Evolutionary conservation across 2,329 filamentous ascomycete species (phyloP).

Genomic region (Cercospora sp.): DNA sequence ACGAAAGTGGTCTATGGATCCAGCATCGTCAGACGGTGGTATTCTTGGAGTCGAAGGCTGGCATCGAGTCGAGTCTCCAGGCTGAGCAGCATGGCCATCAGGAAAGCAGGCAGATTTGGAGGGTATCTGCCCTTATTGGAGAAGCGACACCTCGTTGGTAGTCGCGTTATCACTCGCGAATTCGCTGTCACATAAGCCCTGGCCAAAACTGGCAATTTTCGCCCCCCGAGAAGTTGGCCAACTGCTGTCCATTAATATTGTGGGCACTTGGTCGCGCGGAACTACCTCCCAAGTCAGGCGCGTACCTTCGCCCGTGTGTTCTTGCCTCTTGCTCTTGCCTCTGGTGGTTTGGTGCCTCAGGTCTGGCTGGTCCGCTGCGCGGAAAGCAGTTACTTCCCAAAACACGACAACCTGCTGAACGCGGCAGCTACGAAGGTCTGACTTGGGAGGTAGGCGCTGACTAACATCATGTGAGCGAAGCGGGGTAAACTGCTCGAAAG

Average conservation of each 20-base stretch:
- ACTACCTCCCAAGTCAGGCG: too few relatives aligned
- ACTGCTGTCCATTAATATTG: background rate
- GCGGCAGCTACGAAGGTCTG: too few relatives aligned
- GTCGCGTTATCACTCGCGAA: background rate
- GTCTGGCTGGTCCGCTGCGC: too few relatives aligned
- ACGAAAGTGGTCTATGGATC: conserved; percentile 74
- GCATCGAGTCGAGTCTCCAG: conserved; percentile 31
- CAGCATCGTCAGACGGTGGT: conserved; percentile 60
- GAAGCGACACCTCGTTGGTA: background rate
- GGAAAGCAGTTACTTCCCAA: too few relatives aligned
- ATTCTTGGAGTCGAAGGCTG: conserved; percentile 64
- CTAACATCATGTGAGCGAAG: background rate
- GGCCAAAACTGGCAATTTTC: background rate
- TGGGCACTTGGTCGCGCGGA: background rate
- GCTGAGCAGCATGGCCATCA: background rate
- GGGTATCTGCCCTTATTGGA: background rate
- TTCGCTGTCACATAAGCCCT: background rate
- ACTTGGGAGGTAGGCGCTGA: background rate
- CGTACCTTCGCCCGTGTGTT: too few relatives aligned
- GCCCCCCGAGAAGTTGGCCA: background rate
- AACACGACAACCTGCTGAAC: too few relatives aligned
- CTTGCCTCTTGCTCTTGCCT: too few relatives aligned
- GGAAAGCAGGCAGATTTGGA: background rate
- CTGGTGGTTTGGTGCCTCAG: too few relatives aligned
- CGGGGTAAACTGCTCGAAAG: background rate